Conservation (phyloP, 805 yeast species). For the Saccharomycopsis vini region DNA sequence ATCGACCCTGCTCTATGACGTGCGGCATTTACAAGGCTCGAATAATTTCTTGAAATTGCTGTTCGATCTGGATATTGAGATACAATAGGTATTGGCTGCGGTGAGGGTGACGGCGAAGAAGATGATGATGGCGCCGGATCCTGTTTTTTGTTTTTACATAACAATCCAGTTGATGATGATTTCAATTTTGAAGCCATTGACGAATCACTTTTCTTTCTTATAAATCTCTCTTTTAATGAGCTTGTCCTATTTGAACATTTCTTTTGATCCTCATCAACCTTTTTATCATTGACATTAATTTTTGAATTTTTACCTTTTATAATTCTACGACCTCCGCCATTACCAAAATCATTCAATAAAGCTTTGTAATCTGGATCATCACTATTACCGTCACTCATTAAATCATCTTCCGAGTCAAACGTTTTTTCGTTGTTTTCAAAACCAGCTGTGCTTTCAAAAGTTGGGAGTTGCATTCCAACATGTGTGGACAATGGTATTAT, state of each 20-base stretch:
- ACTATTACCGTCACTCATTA: conserved; percentile 3
- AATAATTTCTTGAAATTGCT: not conserved
- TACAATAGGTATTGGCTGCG: not conserved
- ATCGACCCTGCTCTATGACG: conserved; percentile 6
- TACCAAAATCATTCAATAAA: conserved; percentile 20
- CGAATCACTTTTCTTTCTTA: too few relatives aligned
- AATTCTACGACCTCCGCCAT: too few relatives aligned
- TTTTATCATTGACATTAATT: not conserved
- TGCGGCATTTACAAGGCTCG: not conserved
- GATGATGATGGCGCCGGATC: not conserved
- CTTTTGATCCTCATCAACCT: too few relatives aligned
- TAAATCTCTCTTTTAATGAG: conserved; percentile 1
- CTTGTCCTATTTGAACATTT: not conserved
- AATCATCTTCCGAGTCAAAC: not conserved
- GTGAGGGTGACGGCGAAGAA: not conserved
- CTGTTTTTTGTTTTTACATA: too few relatives aligned
- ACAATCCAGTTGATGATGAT: too few relatives aligned
- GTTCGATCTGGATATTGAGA: not conserved
- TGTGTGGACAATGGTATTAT: conserved; percentile 9
- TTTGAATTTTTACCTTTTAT: too few relatives aligned
- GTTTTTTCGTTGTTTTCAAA: not conserved
- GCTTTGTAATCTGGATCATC: conserved; percentile 27
- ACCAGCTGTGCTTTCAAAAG: not conserved
- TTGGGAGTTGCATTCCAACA: not conserved
- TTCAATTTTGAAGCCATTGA: too few relatives aligned